phyloP scores from a whole-genome alignment of 148 eudicot species.

The Selenicereus undatus region DNA sequence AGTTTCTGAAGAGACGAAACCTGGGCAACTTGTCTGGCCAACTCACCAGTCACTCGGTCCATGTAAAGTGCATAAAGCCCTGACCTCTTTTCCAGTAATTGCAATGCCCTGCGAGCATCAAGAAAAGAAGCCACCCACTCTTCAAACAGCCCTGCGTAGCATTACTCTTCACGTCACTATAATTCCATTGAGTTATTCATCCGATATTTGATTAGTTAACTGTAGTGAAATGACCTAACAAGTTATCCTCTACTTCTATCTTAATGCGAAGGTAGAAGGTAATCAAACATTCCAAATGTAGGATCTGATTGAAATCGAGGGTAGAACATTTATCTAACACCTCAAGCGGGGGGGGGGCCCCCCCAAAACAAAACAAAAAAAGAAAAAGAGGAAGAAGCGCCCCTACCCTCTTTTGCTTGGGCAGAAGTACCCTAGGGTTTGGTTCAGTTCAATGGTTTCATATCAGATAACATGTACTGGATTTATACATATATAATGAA shows the following conservation, averaged over 20 bases:
- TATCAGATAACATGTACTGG: neutral
- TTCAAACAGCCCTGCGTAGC: constrained; percentile 65
- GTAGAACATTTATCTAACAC: neutral
- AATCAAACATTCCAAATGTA: neutral
- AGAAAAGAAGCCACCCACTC: constrained; percentile 65
- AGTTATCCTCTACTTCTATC: neutral
- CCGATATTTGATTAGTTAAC: neutral
- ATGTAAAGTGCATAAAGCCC: constrained; percentile 73
- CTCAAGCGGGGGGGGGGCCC: neutral
- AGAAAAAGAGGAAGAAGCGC: no score
- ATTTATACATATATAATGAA: neutral
- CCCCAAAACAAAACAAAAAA: no score
- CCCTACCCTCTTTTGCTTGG: neutral
- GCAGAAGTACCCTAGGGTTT: neutral
- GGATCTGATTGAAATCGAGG: neutral
- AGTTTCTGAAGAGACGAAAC: constrained; percentile 43
- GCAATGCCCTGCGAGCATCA: constrained; percentile 58
- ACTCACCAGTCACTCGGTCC: constrained; percentile 70
- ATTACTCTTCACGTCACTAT: constrained; percentile 1
- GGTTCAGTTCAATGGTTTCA: neutral
- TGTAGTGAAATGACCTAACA: neutral
- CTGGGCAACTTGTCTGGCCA: constrained; percentile 59
- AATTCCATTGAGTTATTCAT: neutral
- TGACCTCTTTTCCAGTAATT: constrained; percentile 58
- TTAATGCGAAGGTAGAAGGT: neutral